Base-by-base conservation (phyloP, 2,329 filamentous ascomycete genomes). In the Fusarium nygamai region DNA sequence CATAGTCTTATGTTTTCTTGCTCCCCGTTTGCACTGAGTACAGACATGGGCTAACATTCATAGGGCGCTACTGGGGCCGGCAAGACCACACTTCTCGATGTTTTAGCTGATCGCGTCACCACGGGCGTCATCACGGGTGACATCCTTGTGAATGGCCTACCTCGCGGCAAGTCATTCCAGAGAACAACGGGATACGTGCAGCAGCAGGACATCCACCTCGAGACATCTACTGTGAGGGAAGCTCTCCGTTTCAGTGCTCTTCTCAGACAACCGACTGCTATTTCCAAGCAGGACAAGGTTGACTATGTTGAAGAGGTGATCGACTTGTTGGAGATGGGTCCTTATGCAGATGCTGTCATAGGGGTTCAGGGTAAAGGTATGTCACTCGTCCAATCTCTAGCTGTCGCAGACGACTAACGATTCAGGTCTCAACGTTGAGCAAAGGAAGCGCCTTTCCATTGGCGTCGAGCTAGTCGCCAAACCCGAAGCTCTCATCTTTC, bases 121-220 rank as follows among this genome's bases (percentile, higher is more conserved):
- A 94, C 95, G 90, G 94, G 94, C 80, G 91, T 96, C n/a, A 93
- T 97, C 43, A 89, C 88, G 4, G 94, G 94, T 60, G 91, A 95
- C 71, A 94, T 96, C 89, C 81, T 88, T 6, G 87, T 90, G 10
- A 85, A 89, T 67, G 88, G 87, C 7, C 86, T 86, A 41, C 89
- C 88, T 34, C 90, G 92, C 33, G 93, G 95, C 74, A 86, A 87
- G 14, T 94, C 92, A 0, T 96, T 97, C 87, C 94, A 96, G 81
- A 91, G 94, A 67, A 95, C 94, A 82, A 96, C 93, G 0, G 94
- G 94, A 38, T 96, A 96, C 75, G 94, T 94, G 22, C 93, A 96
- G 80, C 94, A 97, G 81, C 93, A 96, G 78, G 94, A 97, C 87
- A 87, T 97, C 8, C 94, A 97, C 81, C 86, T 95, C 31, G 86